Conservation (phyloP, 2,329 filamentous ascomycete species). For the Neofusicoccum cordaticola region DNA sequence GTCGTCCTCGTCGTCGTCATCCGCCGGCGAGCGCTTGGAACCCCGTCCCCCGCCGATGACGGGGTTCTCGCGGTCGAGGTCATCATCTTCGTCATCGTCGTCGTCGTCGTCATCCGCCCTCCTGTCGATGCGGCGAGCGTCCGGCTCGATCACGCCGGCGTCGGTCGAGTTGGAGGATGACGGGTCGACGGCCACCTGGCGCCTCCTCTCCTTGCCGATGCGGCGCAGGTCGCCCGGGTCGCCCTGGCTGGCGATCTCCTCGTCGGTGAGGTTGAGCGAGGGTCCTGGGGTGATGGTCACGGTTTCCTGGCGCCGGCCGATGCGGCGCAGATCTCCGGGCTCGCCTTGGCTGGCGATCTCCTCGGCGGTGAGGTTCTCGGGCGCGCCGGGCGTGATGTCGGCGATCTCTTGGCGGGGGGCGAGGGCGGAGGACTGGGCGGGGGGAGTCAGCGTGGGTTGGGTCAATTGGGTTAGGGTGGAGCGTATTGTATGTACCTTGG, state of each 20-base stretch:
- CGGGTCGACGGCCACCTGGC: too few species aligned
- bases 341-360: background rate
- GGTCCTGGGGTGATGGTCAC: background rate
- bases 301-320: background rate
- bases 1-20: background rate
- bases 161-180: too few species aligned
- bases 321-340: background rate
- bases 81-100: background rate
- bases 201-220: background rate
- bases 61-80: background rate
- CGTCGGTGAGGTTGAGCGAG: background rate
- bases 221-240: background rate
- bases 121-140: background rate
- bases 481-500: background rate
- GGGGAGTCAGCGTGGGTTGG: background rate
- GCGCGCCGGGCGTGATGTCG: background rate
- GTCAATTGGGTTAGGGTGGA: background rate
- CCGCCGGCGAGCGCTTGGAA: background rate
- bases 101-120: background rate
- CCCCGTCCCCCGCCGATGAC: too few species aligned
- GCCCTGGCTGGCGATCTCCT: background rate
- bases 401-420: background rate
- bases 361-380: background rate
- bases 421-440: background rate
- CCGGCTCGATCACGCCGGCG: too few species aligned